These are phyloP conservation scores for Cladosporium sp. DNA, from an alignment of 2,329 filamentous ascomycete species.

Conservation along the genomic window DNA sequence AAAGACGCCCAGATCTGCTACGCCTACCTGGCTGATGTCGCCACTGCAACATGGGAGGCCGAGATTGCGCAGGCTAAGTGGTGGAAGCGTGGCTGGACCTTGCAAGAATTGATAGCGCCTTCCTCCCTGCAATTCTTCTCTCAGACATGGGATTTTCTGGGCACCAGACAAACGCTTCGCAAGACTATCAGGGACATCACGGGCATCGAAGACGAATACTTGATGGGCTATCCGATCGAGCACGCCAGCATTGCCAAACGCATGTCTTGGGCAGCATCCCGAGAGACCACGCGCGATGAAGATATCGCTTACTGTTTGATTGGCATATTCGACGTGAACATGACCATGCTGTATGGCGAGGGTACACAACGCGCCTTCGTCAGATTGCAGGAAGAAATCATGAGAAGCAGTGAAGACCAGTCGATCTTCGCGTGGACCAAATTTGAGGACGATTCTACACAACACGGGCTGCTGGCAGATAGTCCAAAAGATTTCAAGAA, in stretches of 20 bases:
- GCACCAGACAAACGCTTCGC: constrained; percentile 16
- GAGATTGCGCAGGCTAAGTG: background rate
- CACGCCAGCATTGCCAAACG: constrained; percentile 17
- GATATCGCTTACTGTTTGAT: constrained; percentile 45
- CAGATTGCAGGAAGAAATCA: constrained; percentile 34
- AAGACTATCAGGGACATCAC: constrained; percentile 23
- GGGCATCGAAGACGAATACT: constrained; percentile 20
- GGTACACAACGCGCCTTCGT: constrained; percentile 23
- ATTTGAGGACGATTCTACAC: no score
- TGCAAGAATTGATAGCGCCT: constrained; percentile 17
- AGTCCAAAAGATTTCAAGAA: no score
- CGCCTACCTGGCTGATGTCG: constrained; percentile 29
- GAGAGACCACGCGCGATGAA: constrained; percentile 27
- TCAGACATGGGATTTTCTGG: constrained; percentile 15
- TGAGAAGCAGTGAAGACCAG: constrained; percentile 14
- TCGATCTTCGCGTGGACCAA: constrained; percentile 2
- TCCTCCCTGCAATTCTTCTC: constrained; percentile 13
- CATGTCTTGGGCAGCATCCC: constrained; percentile 19
- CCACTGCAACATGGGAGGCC: background rate
- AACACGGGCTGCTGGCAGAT: no score
- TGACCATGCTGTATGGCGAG: constrained; percentile 43
- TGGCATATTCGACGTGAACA: constrained; percentile 43
- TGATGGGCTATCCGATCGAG: constrained; percentile 18
- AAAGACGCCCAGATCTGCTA: constrained; percentile 30
- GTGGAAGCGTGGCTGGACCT: constrained; percentile 16